A percentile compares a stretch with the other conserved stretches of the same genome.
Conservation (phyloP, 306 rosid genomes). For the Lagenaria siceraria region DNA sequence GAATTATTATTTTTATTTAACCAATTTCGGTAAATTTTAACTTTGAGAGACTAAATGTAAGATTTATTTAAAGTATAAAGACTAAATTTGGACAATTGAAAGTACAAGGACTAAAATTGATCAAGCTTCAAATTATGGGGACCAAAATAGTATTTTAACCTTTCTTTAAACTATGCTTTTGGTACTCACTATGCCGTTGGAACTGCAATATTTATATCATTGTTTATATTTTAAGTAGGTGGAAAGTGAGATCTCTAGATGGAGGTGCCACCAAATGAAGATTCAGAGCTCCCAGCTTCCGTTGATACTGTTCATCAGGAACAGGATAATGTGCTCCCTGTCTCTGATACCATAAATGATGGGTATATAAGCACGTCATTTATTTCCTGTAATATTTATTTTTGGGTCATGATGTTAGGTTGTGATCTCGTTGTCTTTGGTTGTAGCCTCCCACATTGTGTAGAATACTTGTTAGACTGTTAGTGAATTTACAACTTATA, state of each 20-base stretch:
- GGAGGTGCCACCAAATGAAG: conserved; percentile 37
- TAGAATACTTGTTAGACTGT: background rate
- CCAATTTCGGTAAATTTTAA: too few species aligned
- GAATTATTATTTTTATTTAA: background rate
- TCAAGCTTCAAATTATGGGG: too few species aligned
- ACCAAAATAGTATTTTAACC: too few species aligned
- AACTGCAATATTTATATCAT: background rate
- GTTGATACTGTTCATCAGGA: conserved; percentile 22
- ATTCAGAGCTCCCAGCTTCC: conserved; percentile 20
- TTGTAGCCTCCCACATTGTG: background rate
- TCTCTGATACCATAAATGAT: conserved; percentile 17
- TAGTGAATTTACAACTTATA: background rate
- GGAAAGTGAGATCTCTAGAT: conserved; percentile 11
- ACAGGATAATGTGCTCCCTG: conserved; percentile 19
- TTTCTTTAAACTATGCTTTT: background rate
- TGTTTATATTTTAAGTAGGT: background rate
- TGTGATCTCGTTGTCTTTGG: background rate
- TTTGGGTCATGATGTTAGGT: background rate
- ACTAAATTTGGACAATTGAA: too few species aligned
- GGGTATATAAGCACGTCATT: conserved; percentile 10
- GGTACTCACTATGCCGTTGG: background rate
- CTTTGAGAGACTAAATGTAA: too few species aligned
- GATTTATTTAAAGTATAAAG: too few species aligned
- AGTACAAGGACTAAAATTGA: too few species aligned
- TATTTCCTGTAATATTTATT: background rate